Conservation (phyloP, 352 stramenopile species). For the Phytophthora idaei region DNA sequence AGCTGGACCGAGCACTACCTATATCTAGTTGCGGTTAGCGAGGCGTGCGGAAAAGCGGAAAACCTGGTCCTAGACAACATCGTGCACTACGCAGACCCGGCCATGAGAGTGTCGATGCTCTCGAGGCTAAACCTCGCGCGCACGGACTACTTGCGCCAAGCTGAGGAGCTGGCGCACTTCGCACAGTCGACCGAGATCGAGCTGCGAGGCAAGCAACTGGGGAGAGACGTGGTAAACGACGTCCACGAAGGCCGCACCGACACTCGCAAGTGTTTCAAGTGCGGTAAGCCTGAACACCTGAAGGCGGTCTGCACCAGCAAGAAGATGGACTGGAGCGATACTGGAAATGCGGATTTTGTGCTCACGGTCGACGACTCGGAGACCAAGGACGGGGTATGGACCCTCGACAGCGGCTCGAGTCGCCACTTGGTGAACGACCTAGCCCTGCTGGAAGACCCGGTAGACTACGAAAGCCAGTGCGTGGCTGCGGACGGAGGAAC, state of each 20-base stretch:
- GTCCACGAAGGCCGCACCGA: constrained; percentile 4
- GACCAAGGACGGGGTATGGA: not conserved
- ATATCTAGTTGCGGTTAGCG: constrained; percentile 19
- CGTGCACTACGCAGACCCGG: constrained; percentile 17
- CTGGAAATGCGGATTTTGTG: constrained; percentile 1
- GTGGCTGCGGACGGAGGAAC: no score
- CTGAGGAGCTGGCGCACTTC: constrained; percentile 29
- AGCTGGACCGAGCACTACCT: constrained; percentile 25
- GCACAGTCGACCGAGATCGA: constrained; percentile 19
- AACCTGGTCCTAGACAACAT: constrained; percentile 29
- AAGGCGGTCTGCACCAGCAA: constrained; percentile 3
- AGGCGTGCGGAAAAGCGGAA: constrained; percentile 15
- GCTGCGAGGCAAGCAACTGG: constrained; percentile 3
- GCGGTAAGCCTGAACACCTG: constrained; percentile 2
- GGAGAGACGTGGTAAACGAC: constrained; percentile 7
- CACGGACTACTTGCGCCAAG: constrained; percentile 19
- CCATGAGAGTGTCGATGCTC: constrained; percentile 12
- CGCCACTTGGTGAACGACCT: constrained; percentile 18
- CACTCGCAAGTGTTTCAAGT: constrained; percentile 15
- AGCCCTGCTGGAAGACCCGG: constrained; percentile 1
- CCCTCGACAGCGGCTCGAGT: constrained; percentile 11
- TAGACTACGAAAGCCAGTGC: not conserved
- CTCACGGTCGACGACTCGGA: not conserved
- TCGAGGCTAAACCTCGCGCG: constrained; percentile 6
- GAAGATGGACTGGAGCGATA: not conserved